Conservation (phyloP, 192 early-diverging fungal genomes). For the Dispira parvispora region DNA sequence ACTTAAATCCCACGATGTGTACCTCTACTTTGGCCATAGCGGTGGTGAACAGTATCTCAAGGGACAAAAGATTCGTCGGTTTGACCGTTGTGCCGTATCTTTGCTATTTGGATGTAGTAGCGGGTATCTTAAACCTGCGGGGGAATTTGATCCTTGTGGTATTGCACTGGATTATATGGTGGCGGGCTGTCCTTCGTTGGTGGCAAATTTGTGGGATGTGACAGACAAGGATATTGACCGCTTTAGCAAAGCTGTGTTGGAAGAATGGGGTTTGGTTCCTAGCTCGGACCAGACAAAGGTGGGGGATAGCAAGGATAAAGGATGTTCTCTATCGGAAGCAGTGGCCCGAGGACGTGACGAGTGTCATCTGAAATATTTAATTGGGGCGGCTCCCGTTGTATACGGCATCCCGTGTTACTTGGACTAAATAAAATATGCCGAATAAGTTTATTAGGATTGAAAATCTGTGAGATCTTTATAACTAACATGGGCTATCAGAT, state of each 20-base stretch:
- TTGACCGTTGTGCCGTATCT: conserved; percentile 55
- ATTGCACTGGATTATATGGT: conserved; percentile 70
- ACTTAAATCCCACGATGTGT: conserved; percentile 37
- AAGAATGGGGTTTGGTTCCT: conserved; percentile 46
- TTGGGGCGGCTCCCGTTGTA: conserved; percentile 83
- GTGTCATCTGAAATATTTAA: conserved; percentile 67
- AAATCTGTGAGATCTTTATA: no score
- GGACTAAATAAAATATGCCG: not conserved
- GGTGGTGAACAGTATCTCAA: conserved; percentile 71
- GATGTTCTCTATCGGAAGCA: conserved; percentile 51
- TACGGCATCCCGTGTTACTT: conserved; percentile 69
- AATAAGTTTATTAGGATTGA: no score
- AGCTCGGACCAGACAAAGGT: conserved; percentile 6
- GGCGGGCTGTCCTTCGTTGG: conserved; percentile 65
- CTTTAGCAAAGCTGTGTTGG: conserved; percentile 55
- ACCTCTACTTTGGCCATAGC: conserved; percentile 90
- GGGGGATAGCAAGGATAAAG: conserved; percentile 6
- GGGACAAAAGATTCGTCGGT: conserved; percentile 40
- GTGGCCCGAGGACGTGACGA: conserved; percentile 47
- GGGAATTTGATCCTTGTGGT: conserved; percentile 84
- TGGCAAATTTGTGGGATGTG: conserved; percentile 97
- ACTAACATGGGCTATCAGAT: no score
- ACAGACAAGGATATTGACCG: conserved; percentile 92
- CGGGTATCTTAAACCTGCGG: conserved; percentile 47
- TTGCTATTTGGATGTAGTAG: conserved; percentile 92